Conservation (phyloP, 192 early-diverging fungal species). For the Coemansia sp. region DNA sequence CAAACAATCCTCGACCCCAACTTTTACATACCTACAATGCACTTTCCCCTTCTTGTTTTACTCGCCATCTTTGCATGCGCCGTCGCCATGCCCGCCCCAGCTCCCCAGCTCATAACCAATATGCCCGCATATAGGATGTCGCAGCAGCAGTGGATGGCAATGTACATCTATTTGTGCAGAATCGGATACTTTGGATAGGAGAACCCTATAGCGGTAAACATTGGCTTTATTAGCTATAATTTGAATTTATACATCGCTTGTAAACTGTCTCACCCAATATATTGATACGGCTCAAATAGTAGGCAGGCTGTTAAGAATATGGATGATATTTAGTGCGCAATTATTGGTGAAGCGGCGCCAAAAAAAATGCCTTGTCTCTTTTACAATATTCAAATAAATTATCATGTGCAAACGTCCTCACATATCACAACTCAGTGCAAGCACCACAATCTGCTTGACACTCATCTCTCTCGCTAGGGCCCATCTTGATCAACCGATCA, state of each 20-base stretch:
- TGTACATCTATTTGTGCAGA: constrained; percentile 1
- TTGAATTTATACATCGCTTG: neutral
- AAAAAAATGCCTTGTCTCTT: too few relatives aligned
- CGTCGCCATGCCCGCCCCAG: constrained; percentile 1
- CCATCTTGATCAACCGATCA: neutral
- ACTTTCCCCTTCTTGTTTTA: neutral
- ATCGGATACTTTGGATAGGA: neutral
- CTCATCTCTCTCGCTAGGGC: neutral
- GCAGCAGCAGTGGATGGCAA: constrained; percentile 4
- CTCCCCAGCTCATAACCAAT: constrained; percentile 2
- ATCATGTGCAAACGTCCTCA: too few relatives aligned
- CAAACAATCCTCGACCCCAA: neutral
- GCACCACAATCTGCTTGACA: too few relatives aligned
- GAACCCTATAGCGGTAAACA: neutral
- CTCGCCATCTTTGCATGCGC: neutral
- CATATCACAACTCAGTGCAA: too few relatives aligned
- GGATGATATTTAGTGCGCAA: too few relatives aligned
- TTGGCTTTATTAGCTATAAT: neutral
- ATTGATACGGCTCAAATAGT: too few relatives aligned
- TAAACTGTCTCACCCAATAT: neutral
- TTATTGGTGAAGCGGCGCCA: too few relatives aligned
- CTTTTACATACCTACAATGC: neutral
- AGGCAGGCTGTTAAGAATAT: too few relatives aligned
- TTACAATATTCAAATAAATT: too few relatives aligned
- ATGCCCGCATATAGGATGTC: constrained; percentile 6